Percentiles rank a stretch among this genome's conserved stretches.
phyloP scores from a whole-genome alignment of 345 rosid genomes.

The Crucihimalaya himalaica region DNA sequence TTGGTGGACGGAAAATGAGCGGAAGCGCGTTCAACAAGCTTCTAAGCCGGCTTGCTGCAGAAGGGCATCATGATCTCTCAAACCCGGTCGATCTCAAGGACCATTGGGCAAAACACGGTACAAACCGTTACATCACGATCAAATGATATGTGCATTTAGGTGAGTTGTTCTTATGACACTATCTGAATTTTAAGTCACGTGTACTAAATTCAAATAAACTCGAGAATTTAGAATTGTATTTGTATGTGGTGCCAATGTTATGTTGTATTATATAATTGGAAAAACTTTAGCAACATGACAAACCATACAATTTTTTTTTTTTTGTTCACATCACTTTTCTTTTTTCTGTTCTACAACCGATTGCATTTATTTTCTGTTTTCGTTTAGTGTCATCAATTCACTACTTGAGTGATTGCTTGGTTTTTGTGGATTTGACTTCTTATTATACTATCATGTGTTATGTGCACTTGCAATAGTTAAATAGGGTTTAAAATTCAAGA shows the following conservation, averaged over 20 bases:
- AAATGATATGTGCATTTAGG: slow-evolving; percentile 39
- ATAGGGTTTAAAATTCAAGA: too few species aligned
- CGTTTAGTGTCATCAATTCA: too few species aligned
- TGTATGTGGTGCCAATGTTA: slow-evolving; percentile 29
- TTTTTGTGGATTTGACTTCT: too few species aligned
- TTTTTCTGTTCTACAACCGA: too few species aligned
- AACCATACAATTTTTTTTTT: not conserved
- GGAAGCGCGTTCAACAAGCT: slow-evolving; percentile 98
- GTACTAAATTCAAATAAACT: slow-evolving; percentile 30
- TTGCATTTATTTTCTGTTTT: too few species aligned
- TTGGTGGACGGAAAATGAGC: slow-evolving; percentile 97
- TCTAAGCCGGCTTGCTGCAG: slow-evolving; percentile 84
- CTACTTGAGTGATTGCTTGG: too few species aligned
- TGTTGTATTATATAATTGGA: slow-evolving; percentile 26
- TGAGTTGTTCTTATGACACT: slow-evolving; percentile 14
- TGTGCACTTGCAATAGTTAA: too few species aligned
- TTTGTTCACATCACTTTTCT: not conserved
- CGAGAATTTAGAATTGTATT: slow-evolving; percentile 20
- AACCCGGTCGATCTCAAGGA: slow-evolving; percentile 72
- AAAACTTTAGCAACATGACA: slow-evolving; percentile 7
- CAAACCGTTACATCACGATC: slow-evolving; percentile 61
- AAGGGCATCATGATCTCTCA: slow-evolving; percentile 73
- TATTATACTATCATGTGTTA: too few species aligned
- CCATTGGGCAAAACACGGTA: slow-evolving; percentile 81
- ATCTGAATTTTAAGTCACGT: slow-evolving; percentile 19